Base-by-base conservation (phyloP, 129 eudicot genomes). In the Deinandra increscens region DNA sequence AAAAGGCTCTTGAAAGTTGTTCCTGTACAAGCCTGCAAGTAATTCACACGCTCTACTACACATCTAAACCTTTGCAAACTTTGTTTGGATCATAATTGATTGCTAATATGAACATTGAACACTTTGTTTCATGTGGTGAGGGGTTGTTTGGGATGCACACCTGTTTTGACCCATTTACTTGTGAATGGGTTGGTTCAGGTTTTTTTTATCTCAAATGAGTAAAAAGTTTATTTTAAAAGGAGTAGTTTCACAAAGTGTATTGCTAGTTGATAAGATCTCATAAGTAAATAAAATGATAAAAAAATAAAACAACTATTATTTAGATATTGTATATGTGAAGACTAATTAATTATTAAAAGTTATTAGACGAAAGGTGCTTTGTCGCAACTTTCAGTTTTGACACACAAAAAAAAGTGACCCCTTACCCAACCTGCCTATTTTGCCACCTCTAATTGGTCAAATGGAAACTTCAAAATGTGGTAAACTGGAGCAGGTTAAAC, bases 1-100 rank as follows among this genome's bases (percentile, higher is more conserved):
- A 90, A 82, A 75, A 85, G 63, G 83, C 96, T 94, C 58, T 18
- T 90, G 74, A 87, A 83, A 81, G 94, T 85, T 33, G 90, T 89
- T 51, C 91, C 88, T 10, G 91, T 90, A 37, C 85, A 75, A 41
- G 93, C 97, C 46, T 94, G 97, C 97, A 90, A 81, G 99, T 94
- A 94, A 89, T 37, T 75, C 69, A 38, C 75, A 29, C 54, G 44
- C 60, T 51, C 59, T 56, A 15, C n/a, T 41, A 34, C 56, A 36
- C 49, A 66, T 45, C 13, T 70, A 48, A 60, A 51, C 23, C 5
- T 74, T 42, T 36, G 59, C 23, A 61, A 54, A 29, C 9, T 74
- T 54, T 36, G 59, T 19, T 46, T 62, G 31, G 29, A 49, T 73
- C 36, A 10, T 48, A 55, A 15, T 54, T 22, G 29, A 37, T 43